Percentiles rank a stretch among this genome's conserved stretches.
Evolutionary conservation across 306 rosid genomes (phyloP).

Genomic region (Gillenia trifoliata): DNA sequence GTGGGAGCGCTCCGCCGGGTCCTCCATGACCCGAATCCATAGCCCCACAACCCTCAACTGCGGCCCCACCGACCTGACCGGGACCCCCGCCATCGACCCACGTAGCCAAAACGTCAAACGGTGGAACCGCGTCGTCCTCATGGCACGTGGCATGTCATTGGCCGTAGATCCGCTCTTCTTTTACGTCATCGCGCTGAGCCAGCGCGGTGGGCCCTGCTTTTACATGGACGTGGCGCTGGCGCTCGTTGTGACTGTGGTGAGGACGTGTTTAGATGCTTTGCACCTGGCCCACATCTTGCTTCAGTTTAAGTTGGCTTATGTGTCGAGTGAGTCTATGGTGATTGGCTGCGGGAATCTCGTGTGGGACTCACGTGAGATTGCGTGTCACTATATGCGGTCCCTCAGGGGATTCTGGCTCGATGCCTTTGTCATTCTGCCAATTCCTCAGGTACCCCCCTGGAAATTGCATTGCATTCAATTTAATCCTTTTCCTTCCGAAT

Average conservation of each 20-base stretch:
- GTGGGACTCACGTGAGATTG: conserved; percentile 31
- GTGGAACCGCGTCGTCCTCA: conserved; percentile 30
- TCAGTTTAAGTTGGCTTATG: conserved; percentile 35
- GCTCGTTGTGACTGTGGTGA: conserved; percentile 5
- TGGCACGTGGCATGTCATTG: conserved; percentile 32
- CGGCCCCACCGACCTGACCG: background rate
- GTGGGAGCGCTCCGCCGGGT: conserved; percentile 23
- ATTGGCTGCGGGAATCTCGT: conserved; percentile 35
- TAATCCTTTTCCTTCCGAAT: background rate
- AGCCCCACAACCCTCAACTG: background rate
- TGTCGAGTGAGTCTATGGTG: conserved; percentile 23
- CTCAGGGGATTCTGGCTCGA: conserved; percentile 30
- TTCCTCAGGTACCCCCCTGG: conserved; percentile 21
- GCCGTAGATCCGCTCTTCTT: conserved; percentile 37
- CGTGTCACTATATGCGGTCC: conserved; percentile 18
- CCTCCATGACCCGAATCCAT: background rate
- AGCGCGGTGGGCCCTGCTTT: conserved; percentile 27
- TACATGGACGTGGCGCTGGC: conserved; percentile 24
- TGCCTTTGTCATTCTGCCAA: conserved; percentile 32
- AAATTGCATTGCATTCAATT: background rate
- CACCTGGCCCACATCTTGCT: conserved; percentile 28
- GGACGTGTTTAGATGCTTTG: conserved; percentile 26
- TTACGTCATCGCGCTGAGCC: conserved; percentile 21
- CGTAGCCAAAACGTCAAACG: conserved; percentile 21
- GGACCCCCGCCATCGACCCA: conserved; percentile 20